Base-by-base conservation (phyloP, 2,329 filamentous ascomycete genomes). In the Cryphonectria nitschkei region DNA sequence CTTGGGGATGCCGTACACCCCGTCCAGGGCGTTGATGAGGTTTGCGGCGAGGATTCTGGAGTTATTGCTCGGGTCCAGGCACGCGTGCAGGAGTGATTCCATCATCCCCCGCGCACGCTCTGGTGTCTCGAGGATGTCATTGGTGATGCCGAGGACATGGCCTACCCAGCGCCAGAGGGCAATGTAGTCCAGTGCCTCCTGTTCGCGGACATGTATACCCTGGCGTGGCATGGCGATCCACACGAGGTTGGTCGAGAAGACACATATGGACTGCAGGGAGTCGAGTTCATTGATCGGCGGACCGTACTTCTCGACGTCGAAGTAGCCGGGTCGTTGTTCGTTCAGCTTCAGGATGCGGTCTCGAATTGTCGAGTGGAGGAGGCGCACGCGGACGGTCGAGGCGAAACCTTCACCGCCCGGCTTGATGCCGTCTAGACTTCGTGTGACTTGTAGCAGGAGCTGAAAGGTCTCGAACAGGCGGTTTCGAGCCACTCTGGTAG, bases 211-310 rank as follows among this genome's bases (percentile, higher is more conserved):
- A 72, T 83, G 88, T 56, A 92, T 86, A 0, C 90, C 90, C 79
- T 91, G 89, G 1, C 86, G 83, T 0, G 90, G 90, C 1, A 92
- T 82, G 62, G 86, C 86, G 0, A 90, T 77, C 84, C 86, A 92
- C 73, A 91, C 85, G 39, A 91, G 80, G 0, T 85, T 86, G 29
- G 86, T 85, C n/a, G 85, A 88, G 75, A 92, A 92, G 0, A 87
- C 89, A 9, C 83, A 82, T 71, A 92, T 89, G 0, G 90, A 91
- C 5, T 83, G 88, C 50, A 92, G 88, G 58, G 84, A 88, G 76
- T 92, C 90, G 0, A 92, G 82, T 50, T 89, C 87, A 73, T 90
- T 92, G 75, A 91, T 86, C 0, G 90, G 90, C 0, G 90, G 82
- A 0, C 90, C 90, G 75, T 83, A 86, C 65, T 85, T 82, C 29